A percentile compares a stretch with the other conserved stretches of the same genome.
phyloP scores from a whole-genome alignment of 176 grass and related monocot species.

The Rhynchospora pubera region DNA sequence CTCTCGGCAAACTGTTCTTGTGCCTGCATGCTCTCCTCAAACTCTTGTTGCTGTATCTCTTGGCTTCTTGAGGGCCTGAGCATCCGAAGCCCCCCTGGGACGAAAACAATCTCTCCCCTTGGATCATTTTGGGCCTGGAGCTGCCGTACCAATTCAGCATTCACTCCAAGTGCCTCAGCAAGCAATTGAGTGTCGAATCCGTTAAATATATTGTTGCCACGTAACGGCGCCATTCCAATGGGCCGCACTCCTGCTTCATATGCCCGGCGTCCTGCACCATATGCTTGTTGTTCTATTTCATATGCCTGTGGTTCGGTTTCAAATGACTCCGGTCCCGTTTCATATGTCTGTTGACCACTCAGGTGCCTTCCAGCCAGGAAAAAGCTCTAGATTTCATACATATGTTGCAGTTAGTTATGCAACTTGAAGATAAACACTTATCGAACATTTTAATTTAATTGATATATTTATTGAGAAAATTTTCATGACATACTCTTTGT shows the following conservation, averaged over 20 bases:
- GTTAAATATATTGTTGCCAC: conserved; percentile 14
- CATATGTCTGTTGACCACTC: neutral
- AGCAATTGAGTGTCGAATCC: conserved; percentile 15
- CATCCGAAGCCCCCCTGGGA: neutral
- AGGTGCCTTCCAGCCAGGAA: neutral
- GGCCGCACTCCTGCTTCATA: neutral
- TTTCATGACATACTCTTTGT: neutral
- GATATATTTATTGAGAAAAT: neutral
- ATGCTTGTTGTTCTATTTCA: no score
- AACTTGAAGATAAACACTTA: neutral
- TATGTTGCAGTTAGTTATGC: no score
- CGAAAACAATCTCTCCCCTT: neutral
- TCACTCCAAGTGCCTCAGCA: conserved; percentile 5
- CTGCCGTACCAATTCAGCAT: neutral
- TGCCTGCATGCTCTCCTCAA: neutral
- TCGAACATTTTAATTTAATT: neutral
- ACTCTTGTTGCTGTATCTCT: neutral
- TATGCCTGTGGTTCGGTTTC: no score
- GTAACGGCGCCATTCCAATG: neutral
- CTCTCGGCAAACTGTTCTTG: neutral
- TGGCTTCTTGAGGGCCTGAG: neutral
- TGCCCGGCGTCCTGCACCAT: neutral
- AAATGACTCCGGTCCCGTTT: neutral
- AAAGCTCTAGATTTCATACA: neutral
- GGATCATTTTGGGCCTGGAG: conserved; percentile 19